Evolutionary conservation across 768 basidiomycete species (phyloP), one percentile per base, ranked within the genome.

Genomic region (Cystofilobasidium capitatum): DNA sequence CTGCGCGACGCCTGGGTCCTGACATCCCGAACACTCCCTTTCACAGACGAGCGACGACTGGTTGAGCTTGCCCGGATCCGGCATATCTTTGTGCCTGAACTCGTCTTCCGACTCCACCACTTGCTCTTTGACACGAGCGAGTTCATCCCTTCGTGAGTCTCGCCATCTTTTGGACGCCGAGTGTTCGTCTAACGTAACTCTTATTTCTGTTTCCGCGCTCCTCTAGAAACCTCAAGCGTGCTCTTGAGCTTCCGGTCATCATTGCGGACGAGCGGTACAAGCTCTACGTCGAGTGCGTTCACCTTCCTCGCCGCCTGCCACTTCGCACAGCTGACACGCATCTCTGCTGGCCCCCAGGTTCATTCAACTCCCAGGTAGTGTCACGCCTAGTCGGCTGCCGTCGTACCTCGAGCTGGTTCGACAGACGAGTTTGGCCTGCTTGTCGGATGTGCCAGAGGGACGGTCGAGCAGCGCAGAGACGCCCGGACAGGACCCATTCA

Each of bases 241-340:
- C 87, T 0, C 77, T 97, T 68, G 80, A 86, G 54, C 81, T 97
- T 6, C 85, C 84, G n/a, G 91, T 88, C 71, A 79, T 88, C 37
- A 86, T 97, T 8, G 91, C 91, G 0, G 90, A 92, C 75, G 89
- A 90, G 69, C 83, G 88, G 51, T 88, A 89, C 77, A 84, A 84
- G 71, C 77, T 96, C 17, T 91, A 92, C 73, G 84, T 88, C 71
- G 91, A 91, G 75, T 96, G 94, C 76, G 80, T 87, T n/a, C 24
- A 20, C 8, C 22, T 26, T 37, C 22, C 39, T 24, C 37, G 24
- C n/a, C n/a, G 24, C 24, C 26, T 36, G n/a, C 24, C 3, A 4
- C 17, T 31, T 16, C 44, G 3, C 29, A 8, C 6, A 7, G 17
- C 60, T 62, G 60, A 36, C 58, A 22, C 51, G 10, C 5, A 3